Conservation (phyloP, 345 rosid species). For the Brassica carinata region DNA sequence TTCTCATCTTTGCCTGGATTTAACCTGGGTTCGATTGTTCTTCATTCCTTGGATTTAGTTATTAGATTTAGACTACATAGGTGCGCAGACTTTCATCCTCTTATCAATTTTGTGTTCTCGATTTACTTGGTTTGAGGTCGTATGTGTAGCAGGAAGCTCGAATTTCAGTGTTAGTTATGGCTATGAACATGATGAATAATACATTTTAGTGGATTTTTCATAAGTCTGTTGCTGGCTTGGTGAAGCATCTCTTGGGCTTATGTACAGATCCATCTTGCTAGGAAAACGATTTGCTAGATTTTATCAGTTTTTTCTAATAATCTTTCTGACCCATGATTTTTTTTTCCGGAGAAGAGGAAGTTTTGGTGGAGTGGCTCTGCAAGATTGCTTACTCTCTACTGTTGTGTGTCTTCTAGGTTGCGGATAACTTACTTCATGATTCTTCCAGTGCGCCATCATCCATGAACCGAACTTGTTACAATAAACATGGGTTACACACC, state of each 20-base stretch:
- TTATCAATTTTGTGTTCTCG: background rate
- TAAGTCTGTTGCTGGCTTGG: background rate
- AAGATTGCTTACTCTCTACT: conserved; percentile 7
- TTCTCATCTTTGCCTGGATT: background rate
- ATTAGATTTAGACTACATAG: background rate
- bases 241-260: conserved; percentile 1
- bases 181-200: background rate
- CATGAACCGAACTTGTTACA: too few species aligned
- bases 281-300: background rate
- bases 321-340: conserved; percentile 14
- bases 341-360: background rate
- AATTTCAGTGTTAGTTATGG: conserved; percentile 5
- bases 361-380: conserved; percentile 2
- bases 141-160: background rate
- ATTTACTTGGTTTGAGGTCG: background rate
- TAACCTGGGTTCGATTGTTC: conserved; percentile 22
- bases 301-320: background rate
- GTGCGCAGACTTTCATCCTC: conserved; percentile 13
- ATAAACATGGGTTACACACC: background rate
- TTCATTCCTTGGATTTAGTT: background rate
- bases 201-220: background rate
- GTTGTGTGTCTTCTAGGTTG: conserved; percentile 57
- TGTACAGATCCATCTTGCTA: conserved; percentile 24
- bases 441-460: conserved; percentile 49
- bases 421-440: conserved; percentile 99